Conservation (phyloP, 2,329 filamentous ascomycete species). For the Hypoxylon sp. region DNA sequence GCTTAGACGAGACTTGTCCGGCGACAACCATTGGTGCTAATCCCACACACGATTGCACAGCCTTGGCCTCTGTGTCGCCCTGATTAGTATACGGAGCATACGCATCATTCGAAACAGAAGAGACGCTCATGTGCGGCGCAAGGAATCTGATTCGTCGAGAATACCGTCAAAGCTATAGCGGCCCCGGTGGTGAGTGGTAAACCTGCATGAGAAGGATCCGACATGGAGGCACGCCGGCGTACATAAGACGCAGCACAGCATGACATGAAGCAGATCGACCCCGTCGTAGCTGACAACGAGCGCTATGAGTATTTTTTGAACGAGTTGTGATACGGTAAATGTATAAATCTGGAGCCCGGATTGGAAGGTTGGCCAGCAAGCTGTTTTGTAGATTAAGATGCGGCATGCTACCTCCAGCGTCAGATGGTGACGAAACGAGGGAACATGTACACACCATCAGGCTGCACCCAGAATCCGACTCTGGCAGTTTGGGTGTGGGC, state of each 20-base stretch:
- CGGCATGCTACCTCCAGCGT: slow-evolving; percentile 30
- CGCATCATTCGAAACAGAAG: slow-evolving; percentile 12
- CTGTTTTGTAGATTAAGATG: slow-evolving; percentile 13
- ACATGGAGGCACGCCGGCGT: slow-evolving; percentile 15
- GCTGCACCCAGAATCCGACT: slow-evolving; percentile 20
- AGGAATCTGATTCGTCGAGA: too few species aligned
- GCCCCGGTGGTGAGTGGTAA: not conserved
- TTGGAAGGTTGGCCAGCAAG: slow-evolving; percentile 19
- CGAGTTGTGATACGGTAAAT: slow-evolving; percentile 24
- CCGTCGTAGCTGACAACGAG: slow-evolving; percentile 22
- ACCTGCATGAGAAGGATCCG: slow-evolving; percentile 33
- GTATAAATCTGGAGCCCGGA: slow-evolving; percentile 20
- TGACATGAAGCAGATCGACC: slow-evolving; percentile 26
- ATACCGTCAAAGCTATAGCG: too few species aligned
- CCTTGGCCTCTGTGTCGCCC: not conserved
- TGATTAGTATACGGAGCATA: not conserved
- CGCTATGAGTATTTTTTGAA: slow-evolving; percentile 18
- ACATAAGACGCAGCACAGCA: slow-evolving; percentile 22
- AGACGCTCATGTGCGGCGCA: slow-evolving; percentile 12
- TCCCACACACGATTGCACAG: not conserved
- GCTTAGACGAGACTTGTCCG: not conserved
- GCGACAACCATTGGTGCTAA: slow-evolving; percentile 6
- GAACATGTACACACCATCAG: slow-evolving; percentile 33
- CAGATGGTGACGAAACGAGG: slow-evolving; percentile 36
- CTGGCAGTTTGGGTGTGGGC: slow-evolving; percentile 21